Conservation (phyloP, 371 early-diverging fungal species). For the Syncephalastrum monosporum region DNA sequence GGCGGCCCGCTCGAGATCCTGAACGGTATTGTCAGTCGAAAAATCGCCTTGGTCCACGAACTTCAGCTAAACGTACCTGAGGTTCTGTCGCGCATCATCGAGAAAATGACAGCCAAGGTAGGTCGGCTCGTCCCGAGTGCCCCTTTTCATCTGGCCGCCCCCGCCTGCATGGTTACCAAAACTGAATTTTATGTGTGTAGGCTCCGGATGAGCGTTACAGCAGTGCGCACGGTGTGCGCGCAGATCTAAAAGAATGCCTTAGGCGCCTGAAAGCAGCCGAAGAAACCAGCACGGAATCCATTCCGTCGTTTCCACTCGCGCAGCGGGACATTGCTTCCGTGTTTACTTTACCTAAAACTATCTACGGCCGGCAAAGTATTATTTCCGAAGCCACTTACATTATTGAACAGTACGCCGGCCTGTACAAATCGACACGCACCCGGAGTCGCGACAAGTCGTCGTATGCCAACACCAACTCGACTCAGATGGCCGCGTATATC, state of each 20-base stretch:
- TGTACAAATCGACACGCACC: conserved; percentile 18
- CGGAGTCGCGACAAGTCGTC: conserved; percentile 12
- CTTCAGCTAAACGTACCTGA: conserved; percentile 53
- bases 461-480: too few relatives aligned
- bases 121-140: background rate
- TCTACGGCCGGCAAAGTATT: conserved; percentile 40
- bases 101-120: conserved; percentile 61
- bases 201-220: conserved; percentile 58
- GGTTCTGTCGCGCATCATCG: conserved; percentile 43
- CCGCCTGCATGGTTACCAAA: background rate
- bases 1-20: conserved; percentile 54
- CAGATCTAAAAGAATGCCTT: conserved; percentile 54
- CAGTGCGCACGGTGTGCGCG: conserved; percentile 53
- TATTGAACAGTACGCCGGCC: conserved; percentile 34
- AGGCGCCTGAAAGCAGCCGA: conserved; percentile 24
- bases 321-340: conserved; percentile 45
- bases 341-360: conserved; percentile 39
- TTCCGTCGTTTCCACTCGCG: conserved; percentile 36
- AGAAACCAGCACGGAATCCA: conserved; percentile 31
- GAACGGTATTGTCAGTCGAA: conserved; percentile 50
- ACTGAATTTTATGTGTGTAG: conserved; percentile 18
- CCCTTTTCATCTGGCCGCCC: background rate
- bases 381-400: conserved; percentile 38
- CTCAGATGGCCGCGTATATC: conserved; percentile 47
- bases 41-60: conserved; percentile 41